Conservation (phyloP, 225 moss, liverwort and hornwort species). For the Anthoceros angustus region DNA sequence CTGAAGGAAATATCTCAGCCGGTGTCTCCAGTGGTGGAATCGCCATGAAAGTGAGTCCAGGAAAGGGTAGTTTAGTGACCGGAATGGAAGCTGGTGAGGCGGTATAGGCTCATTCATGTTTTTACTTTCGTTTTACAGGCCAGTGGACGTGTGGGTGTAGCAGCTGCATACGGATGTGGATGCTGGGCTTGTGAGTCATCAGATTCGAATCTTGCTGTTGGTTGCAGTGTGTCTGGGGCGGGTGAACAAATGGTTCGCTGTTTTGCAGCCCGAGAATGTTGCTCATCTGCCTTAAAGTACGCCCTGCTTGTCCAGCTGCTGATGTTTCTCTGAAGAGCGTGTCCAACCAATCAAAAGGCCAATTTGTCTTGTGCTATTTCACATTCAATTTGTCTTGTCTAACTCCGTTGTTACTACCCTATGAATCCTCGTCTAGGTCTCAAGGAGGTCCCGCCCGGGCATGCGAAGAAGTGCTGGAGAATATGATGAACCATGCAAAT, state of each 20-base stretch:
- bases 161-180: slow-evolving; percentile 93
- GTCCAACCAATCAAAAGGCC: too few species aligned
- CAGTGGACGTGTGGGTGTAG: slow-evolving; percentile 90
- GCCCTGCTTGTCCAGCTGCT: neutral
- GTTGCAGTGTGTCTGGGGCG: slow-evolving; percentile 74
- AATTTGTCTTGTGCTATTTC: neutral
- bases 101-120: neutral
- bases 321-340: neutral
- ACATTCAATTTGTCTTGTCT: neutral
- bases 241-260: slow-evolving; percentile 92
- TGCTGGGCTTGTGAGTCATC: slow-evolving; percentile 75
- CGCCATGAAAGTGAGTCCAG: slow-evolving; percentile 76
- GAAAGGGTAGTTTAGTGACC: neutral
- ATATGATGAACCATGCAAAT: slow-evolving; percentile 33
- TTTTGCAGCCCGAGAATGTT: slow-evolving; percentile 76
- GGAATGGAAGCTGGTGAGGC: neutral
- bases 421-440: slow-evolving; percentile 25
- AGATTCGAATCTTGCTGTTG: slow-evolving; percentile 30
- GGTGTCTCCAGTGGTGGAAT: slow-evolving; percentile 99
- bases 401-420: neutral
- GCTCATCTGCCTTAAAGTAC: slow-evolving; percentile 48
- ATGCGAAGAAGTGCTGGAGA: slow-evolving; percentile 53
- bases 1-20: slow-evolving; percentile 61
- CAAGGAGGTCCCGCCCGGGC: slow-evolving; percentile 68
- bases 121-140: slow-evolving; percentile 26